Evolutionary conservation across 2,329 filamentous ascomycete genomes (phyloP).

Genomic region (Penicillium sp.): DNA sequence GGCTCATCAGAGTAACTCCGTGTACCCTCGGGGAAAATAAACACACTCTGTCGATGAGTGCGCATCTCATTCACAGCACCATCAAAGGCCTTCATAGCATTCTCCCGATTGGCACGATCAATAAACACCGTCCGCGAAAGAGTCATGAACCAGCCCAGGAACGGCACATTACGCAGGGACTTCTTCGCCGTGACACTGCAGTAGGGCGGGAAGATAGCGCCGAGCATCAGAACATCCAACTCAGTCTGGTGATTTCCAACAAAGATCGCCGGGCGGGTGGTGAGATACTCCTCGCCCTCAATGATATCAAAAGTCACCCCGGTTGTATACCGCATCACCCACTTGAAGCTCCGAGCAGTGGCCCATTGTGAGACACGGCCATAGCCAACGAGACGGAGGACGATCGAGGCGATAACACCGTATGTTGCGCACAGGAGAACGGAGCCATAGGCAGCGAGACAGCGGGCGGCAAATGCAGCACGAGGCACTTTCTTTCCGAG

Average conservation of each 20-base stretch:
- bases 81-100: slow-evolving; percentile 83
- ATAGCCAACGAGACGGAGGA: slow-evolving; percentile 73
- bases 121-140: slow-evolving; percentile 93
- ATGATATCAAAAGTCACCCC: slow-evolving; percentile 78
- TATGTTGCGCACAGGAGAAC: slow-evolving; percentile 65
- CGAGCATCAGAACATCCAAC: slow-evolving; percentile 91
- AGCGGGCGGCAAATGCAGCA: slow-evolving; percentile 54
- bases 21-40: slow-evolving; percentile 77
- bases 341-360: slow-evolving; percentile 78
- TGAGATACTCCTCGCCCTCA: slow-evolving; percentile 69
- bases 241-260: slow-evolving; percentile 96
- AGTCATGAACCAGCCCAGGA: slow-evolving; percentile 94
- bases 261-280: slow-evolving; percentile 82
- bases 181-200: slow-evolving; percentile 94
- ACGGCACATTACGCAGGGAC: slow-evolving; percentile 76
- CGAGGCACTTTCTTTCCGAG: slow-evolving; percentile 51
- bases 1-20: slow-evolving; percentile 86
- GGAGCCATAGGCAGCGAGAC: slow-evolving; percentile 53
- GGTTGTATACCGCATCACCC: slow-evolving; percentile 73
- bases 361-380: slow-evolving; percentile 85
- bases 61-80: slow-evolving; percentile 82
- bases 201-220: slow-evolving; percentile 85
- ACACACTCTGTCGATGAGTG: slow-evolving; percentile 65
- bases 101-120: slow-evolving; percentile 82
- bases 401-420: slow-evolving; percentile 75